These are phyloP conservation scores for Penicillium capsulatum DNA, from an alignment of 2,329 filamentous ascomycete species.

Conservation along the genomic window DNA sequence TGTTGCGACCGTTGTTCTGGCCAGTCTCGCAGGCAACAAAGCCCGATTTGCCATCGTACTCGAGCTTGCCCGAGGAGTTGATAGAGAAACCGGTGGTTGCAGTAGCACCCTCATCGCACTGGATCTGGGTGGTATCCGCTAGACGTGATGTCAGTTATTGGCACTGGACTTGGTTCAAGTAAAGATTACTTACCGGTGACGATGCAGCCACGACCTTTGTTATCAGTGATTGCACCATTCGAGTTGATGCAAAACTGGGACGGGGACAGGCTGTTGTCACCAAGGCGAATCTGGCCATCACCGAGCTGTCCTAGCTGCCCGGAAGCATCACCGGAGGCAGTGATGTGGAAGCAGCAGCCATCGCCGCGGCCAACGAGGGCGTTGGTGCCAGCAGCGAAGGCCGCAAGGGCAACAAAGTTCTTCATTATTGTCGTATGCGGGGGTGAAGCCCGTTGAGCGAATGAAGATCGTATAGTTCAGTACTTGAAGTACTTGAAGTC, in stretches of 20 bases:
- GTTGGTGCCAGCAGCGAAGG: slow-evolving; percentile 41
- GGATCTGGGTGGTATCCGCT: slow-evolving; percentile 57
- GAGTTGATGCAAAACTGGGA: slow-evolving; percentile 54
- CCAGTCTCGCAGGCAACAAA: slow-evolving; percentile 61
- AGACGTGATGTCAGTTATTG: slow-evolving; percentile 12
- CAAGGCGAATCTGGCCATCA: slow-evolving; percentile 60
- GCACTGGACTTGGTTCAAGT: not conserved
- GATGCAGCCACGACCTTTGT: slow-evolving; percentile 57
- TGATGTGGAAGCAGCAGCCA: slow-evolving; percentile 53
- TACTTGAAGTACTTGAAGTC: too few species aligned
- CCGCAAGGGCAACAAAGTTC: slow-evolving; percentile 35
- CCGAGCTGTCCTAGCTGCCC: slow-evolving; percentile 57
- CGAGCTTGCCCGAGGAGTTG: slow-evolving; percentile 50
- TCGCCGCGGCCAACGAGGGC: slow-evolving; percentile 39
- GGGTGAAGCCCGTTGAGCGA: too few species aligned
- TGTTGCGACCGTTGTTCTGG: slow-evolving; percentile 38
- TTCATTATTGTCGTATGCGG: slow-evolving; percentile 30
- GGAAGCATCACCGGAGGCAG: slow-evolving; percentile 46
- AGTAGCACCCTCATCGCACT: slow-evolving; percentile 55
- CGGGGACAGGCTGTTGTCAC: slow-evolving; percentile 43
- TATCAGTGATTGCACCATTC: slow-evolving; percentile 53
- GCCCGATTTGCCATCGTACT: slow-evolving; percentile 48
- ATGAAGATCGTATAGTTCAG: too few species aligned
- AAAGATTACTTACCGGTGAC: slow-evolving; percentile 51
- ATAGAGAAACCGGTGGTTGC: slow-evolving; percentile 56